Evolutionary conservation across 805 yeast species (phyloP), one percentile per base, ranked within the genome.

Genomic region (Spathaspora passalidarum): DNA sequence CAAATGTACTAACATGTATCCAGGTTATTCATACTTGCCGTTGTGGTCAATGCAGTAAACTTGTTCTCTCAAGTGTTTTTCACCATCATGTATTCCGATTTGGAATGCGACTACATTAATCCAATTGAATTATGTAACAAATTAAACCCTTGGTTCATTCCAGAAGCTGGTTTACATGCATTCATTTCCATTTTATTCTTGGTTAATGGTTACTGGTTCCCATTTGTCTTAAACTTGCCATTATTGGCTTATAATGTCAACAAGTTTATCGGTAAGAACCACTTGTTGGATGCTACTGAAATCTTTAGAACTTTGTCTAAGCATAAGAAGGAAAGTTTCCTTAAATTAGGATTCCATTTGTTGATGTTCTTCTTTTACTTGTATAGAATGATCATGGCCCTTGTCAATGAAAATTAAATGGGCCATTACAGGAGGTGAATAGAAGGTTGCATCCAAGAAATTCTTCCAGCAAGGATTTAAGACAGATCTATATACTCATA

Each of bases 121-220:
- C 98, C 98, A 47, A 89, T 92, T 64, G 98, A 92, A 70, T 78
- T 94, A 57, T 94, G 99, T 73, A 88, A 88, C 72, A 85, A 88
- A 61, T 80, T 94, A 63, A 94, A 94, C 76, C 83, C 86, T 57
- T 83, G 88, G 71, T 83, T 92, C 57, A 74, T 86, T 35, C 97
- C 97, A 41, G 98, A 94, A 69, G 96, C 96, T 21, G 83, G 76
- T 3, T 69, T 88, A 48, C 97, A 92, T 59, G 94, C 78, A 1
- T 72, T 84, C 47, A 64, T 90, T 53, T 77, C 96, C 5, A 48
- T 76, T 3, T 68, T 88, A 53, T 85, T 92, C 64, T 73, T 94
- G 56, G 63, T 92, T 52, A 87, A 87, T 52, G 97, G 98, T 18
- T 88, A 87, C 72, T 91, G 97, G 97, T 81, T 89, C 63, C 82